Evolutionary conservation across 495 filamentous ascomycete species (phyloP), one percentile per base, ranked within the genome.

Genomic region (Daldinia caldariorum): DNA sequence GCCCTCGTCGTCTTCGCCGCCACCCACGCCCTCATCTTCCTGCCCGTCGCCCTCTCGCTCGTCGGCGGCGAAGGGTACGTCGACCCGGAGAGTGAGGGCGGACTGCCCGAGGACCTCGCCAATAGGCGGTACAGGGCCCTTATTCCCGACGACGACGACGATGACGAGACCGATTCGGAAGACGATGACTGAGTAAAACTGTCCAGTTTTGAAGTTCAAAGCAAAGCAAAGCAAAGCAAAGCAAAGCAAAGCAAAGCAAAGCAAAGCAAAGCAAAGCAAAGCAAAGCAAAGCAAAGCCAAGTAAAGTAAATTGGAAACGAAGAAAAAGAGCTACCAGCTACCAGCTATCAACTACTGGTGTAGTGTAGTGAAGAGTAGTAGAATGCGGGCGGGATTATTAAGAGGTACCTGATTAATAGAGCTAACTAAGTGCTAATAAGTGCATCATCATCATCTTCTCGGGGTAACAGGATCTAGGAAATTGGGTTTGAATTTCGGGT

Each of bases 1-100:
- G 90, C 94, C 49, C 84, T 99, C 66, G 93, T 98, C 39, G 69
- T 93, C 20, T 92, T 97, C 66, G 96, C 93, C n/a, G 92, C 93
- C 20, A 83, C 86, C 0, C 95, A 99, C 77, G 92, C 94, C 10
- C 84, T 99, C 14, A 86, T 99, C 2, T 97, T 97, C 79, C 80
- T 99, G 66, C 95, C 95, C 0, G 96, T 97, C 6, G 92, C 90
- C 31, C 83, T 99, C 65, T 94, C 92, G 73, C 84, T 97, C 43
- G 82, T 92, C 63, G 95, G 95, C 10, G 95, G 95, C 4, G 89
- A 91, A 66, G 94, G 94, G 13, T 99, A 95, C 75, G 80, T 91
- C 32, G 93, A 97, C 74, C 88, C 92, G 0, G 94, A 95, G 70
- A 88, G 87, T 32, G 91, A 92, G 31, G 93, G 92, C 1, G 91